A percentile compares a stretch with the other conserved stretches of the same genome.
Evolutionary conservation across 2,329 filamentous ascomycete species (phyloP).

Genomic region (Acrodontium crateriforme): DNA sequence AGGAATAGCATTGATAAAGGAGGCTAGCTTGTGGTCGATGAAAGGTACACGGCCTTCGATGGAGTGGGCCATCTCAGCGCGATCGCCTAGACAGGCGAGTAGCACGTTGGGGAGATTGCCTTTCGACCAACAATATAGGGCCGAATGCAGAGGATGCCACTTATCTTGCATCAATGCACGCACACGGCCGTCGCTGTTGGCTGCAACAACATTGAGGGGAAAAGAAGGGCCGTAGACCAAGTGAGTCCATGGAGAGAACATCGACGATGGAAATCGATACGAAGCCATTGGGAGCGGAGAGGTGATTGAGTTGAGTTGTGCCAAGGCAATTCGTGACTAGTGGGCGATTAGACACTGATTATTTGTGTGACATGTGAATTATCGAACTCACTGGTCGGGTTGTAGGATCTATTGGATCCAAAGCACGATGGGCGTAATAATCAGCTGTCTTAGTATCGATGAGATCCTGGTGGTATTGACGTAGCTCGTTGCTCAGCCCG

Average conservation of each 20-base stretch:
- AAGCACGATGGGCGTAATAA: too few relatives aligned
- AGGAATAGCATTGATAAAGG: conserved; percentile 26
- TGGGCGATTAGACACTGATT: too few relatives aligned
- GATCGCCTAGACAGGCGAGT: conserved; percentile 31
- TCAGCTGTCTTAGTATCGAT: too few relatives aligned
- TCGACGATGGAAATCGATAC: too few relatives aligned
- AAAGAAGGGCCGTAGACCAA: conserved; percentile 16
- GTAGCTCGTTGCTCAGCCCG: too few relatives aligned
- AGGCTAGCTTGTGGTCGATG: conserved; percentile 26
- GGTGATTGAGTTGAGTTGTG: too few relatives aligned
- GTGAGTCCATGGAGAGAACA: conserved; percentile 22
- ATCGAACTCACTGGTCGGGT: too few relatives aligned
- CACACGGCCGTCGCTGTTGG: conserved; percentile 20
- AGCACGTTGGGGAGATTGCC: conserved; percentile 26
- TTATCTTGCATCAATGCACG: conserved; percentile 1
- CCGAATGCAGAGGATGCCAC: conserved; percentile 31
- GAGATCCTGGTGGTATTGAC: too few relatives aligned
- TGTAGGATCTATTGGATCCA: too few relatives aligned
- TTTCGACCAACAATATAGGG: conserved; percentile 26
- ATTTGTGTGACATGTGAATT: too few relatives aligned
- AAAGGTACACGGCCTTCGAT: conserved; percentile 30
- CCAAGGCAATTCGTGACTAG: too few relatives aligned
- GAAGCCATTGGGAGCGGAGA: too few relatives aligned
- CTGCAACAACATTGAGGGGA: conserved; percentile 22
- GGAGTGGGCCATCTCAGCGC: conserved; percentile 31